Evolutionary conservation across 768 basidiomycete species (phyloP), one percentile per base, ranked within the genome.

Genomic region (Kwoniella sp.): DNA sequence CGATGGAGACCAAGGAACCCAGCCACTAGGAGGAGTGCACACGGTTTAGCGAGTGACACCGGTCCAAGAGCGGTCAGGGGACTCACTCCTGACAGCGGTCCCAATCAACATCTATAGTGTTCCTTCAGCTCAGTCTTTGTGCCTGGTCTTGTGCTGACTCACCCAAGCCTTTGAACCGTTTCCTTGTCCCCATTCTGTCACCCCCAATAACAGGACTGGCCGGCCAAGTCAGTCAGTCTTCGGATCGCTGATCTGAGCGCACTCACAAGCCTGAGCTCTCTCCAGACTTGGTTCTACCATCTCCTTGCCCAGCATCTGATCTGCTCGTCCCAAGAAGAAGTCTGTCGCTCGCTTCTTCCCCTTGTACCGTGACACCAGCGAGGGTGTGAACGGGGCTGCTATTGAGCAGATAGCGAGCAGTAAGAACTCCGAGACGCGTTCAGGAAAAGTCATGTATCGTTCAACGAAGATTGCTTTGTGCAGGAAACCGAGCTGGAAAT

Each of bases 381-480:
- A 44, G 15, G 64, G 64, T 4, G 64, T 65, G 30, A 67, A 63
- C 37, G 66, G 60, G 13, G 66, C 66, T 13, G 66, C 66, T 2
- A 63, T 63, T 9, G 66, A 67, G 47, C 66, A 67, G n/a, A 67
- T 67, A 0, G 66, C 66, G 8, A 63, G 62, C 7, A 67, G 25
- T 19, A 67, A 51, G 52, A 67, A 63, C 25, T 44, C 26, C 1
- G 60, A 59, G 25, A 67, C 33, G 9, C 44, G 25, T 44, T 54
- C 51, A 1, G 66, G 61, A 17, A 27, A 46, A 6, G 30, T 29
- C 6, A 47, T 58, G 46, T 67, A 67, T 44, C 61, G 48, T 57
- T 67, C 66, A 29, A 67, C 58, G 53, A 67, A 67, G 12, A 63
- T 29, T 4, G 66, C 66, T 48, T 67, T 67, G 56, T 67, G 66